phyloP scores from a whole-genome alignment of 129 eudicot genomes.

The Kitagawia praeruptora region DNA sequence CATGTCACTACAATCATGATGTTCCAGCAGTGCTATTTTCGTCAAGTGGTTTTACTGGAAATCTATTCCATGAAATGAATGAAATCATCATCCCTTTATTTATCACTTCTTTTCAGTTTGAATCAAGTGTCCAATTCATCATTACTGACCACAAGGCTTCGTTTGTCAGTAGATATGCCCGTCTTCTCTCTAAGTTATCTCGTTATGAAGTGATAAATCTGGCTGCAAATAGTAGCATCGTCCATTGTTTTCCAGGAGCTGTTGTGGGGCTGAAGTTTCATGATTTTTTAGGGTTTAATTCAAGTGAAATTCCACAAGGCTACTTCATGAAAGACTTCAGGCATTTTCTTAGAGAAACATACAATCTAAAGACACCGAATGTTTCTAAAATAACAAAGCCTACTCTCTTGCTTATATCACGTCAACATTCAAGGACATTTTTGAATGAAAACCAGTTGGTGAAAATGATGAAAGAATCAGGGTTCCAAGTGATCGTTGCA shows the following conservation, averaged over 20 bases:
- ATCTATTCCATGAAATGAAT: slow-evolving; percentile 60
- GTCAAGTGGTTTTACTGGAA: slow-evolving; percentile 50
- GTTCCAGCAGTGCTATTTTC: slow-evolving; percentile 59
- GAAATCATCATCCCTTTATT: slow-evolving; percentile 55
- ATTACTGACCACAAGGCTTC: slow-evolving; percentile 35
- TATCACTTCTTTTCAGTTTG: slow-evolving; percentile 40
- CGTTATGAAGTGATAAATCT: slow-evolving; percentile 26
- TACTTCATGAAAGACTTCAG: slow-evolving; percentile 31
- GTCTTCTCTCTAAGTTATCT: slow-evolving; percentile 31
- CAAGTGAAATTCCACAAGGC: slow-evolving; percentile 32
- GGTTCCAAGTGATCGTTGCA: slow-evolving; percentile 41
- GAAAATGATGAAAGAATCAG: slow-evolving; percentile 37
- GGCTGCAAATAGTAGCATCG: not conserved
- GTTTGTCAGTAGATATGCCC: slow-evolving; percentile 28
- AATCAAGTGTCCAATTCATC: slow-evolving; percentile 37
- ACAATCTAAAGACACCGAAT: slow-evolving; percentile 12
- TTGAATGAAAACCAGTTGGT: slow-evolving; percentile 43
- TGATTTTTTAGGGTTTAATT: slow-evolving; percentile 26
- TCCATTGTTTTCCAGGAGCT: slow-evolving; percentile 42
- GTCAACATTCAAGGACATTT: slow-evolving; percentile 36
- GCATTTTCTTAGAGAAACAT: slow-evolving; percentile 25
- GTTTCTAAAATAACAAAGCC: slow-evolving; percentile 21
- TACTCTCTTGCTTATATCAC: slow-evolving; percentile 36
- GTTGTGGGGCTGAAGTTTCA: slow-evolving; percentile 42
- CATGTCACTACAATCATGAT: slow-evolving; percentile 34